Base-by-base conservation (phyloP, 176 grass and related monocot genomes). In the Zizania latifolia region DNA sequence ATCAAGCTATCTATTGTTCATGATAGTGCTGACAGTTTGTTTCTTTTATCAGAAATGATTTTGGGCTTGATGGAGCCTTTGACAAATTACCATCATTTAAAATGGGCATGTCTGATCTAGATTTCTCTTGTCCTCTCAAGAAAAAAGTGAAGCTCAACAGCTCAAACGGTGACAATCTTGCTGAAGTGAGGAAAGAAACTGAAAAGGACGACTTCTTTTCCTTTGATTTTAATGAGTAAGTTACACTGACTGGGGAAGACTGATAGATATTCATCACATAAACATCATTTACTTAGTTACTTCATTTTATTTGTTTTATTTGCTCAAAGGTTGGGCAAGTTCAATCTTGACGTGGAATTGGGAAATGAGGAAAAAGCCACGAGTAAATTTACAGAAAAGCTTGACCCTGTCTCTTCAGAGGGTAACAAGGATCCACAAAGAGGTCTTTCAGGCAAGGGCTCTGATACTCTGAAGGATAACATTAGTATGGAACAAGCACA, bases 151-250 rank as follows among this genome's bases (percentile, higher is more conserved):
- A 91, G 75, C 59, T 36, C 84, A 88, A 54, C 29, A 74, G 46
- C 67, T 89, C 87, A 59, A 93, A 75, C 54, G 62, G 72, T n/a
- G 67, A 85, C 33, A 75, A 90, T 81, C 54, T 80, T 81, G 74
- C 71, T 26, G 75, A 66, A 78, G 84, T 79, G 32, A 89, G 72
- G 63, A 93, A 94, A 58, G 91, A 78, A 39, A 78, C 78, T 50
- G 77, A 86, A 68, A 90, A 88, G n/a, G 86, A 90, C 46, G 77
- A 74, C 41, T 94, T 98, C 73, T 98, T 98, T 77, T 71, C 77
- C 74, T 94, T 98, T 74, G 86, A 98, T 83, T 94, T 98, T n/a
- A 85, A 92, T 34, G 86, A 90, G 95, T 94, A 94, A 84, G 95
- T 75, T 87, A 63, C 34, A 51, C 48, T 79, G 23, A 26, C 54